Conservation (phyloP, 768 basidiomycete species). For the Wakefieldia striispora region DNA sequence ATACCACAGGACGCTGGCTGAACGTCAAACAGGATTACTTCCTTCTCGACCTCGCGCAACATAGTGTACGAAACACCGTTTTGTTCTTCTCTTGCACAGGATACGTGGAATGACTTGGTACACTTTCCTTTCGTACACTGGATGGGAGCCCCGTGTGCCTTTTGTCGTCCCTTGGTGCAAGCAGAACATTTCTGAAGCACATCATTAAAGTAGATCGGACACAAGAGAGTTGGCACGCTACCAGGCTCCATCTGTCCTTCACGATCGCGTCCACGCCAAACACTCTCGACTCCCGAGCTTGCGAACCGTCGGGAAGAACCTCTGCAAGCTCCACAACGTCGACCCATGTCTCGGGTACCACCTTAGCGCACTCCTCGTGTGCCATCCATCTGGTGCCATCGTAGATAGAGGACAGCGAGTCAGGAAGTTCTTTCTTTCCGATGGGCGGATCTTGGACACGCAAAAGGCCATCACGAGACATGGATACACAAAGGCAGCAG, state of each 20-base stretch:
- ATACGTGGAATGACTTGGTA: constrained; percentile 89
- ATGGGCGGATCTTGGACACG: constrained; percentile 67
- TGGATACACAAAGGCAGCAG: constrained; percentile 67
- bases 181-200: constrained; percentile 81
- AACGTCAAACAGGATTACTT: constrained; percentile 64
- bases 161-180: constrained; percentile 67
- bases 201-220: background rate
- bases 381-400: constrained; percentile 58
- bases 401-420: constrained; percentile 27
- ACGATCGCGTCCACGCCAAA: constrained; percentile 88
- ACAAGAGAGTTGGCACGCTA: constrained; percentile 37
- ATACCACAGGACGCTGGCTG: constrained; percentile 11
- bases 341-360: constrained; percentile 91
- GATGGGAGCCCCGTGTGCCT: constrained; percentile 76
- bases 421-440: constrained; percentile 50
- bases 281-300: constrained; percentile 50
- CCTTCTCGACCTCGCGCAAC: constrained; percentile 74
- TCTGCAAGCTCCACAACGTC: constrained; percentile 55
- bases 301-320: constrained; percentile 30
- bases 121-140: constrained; percentile 97
- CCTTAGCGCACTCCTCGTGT: constrained; percentile 74
- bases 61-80: constrained; percentile 59
- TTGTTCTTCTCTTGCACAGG: constrained; percentile 67
- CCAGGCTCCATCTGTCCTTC: constrained; percentile 91
- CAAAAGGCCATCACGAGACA: constrained; percentile 51